Base-by-base conservation (phyloP, 2,329 filamentous ascomycete species). In the Penicillium janthinellum region DNA sequence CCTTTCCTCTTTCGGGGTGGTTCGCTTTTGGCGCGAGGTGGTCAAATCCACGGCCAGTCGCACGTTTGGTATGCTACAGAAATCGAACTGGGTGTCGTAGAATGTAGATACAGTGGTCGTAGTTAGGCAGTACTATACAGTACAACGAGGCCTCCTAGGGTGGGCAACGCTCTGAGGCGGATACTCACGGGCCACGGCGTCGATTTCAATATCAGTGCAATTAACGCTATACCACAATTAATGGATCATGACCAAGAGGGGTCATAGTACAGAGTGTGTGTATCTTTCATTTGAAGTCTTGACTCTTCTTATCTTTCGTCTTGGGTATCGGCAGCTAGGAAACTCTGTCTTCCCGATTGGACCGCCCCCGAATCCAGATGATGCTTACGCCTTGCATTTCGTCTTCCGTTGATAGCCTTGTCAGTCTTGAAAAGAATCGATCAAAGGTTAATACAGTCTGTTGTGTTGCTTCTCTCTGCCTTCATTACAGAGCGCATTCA, bases 1-100 rank as follows among this genome's bases (percentile, higher is more conserved):
- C 58, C 61, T 66, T 64, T 48, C 61, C 62, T n/a, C 45, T 67
- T 65, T 41, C 48, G 61, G 62, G 22, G 25, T 42, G 17, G 50
- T 50, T 59, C 48, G n/a, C 17, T 53, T 56, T 61, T 52, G 49
- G 41, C 15, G 41, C 35, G 38, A 45, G 52, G n/a, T 44, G 34
- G 39, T 17, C 39, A 37, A 55, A 37, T 54, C 34, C 38, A 52
- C 31, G 34, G 49, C 49, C 37, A 39, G 49, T 52, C 34, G 37
- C 34, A 49, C 47, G 28, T 49, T 49, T 35, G n/a, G n/a, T 49
- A 35, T 14, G 25, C n/a, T 25, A 39, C 17, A 38, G 12, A 52
- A 55, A 50, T 57, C 54, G 52, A 1, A 20, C 54, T 62, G 47
- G 39, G 25, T 31, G 8, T 6, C 8, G 31, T 31, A 31, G 31